A percentile compares a stretch with the other conserved stretches of the same genome.
These are phyloP conservation scores for Fusarium sp. DNA, from an alignment of 2,329 filamentous ascomycete genomes.

Conservation along the genomic window DNA sequence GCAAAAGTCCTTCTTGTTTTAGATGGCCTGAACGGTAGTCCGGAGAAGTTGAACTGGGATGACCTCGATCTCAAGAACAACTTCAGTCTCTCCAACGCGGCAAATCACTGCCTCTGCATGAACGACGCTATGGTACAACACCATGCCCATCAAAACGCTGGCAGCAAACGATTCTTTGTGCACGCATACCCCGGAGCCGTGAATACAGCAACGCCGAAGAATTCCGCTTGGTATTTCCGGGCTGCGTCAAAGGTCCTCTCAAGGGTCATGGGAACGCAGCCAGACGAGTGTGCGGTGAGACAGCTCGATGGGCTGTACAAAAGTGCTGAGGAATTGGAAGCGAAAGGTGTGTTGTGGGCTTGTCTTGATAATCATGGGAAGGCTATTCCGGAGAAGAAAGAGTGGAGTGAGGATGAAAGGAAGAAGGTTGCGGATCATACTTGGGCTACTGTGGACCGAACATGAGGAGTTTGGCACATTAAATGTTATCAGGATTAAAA, in stretches of 20 bases:
- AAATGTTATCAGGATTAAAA: too few species aligned
- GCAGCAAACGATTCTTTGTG: conserved; percentile 49
- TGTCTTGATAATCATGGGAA: conserved; percentile 50
- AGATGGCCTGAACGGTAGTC: conserved; percentile 49
- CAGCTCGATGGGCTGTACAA: conserved; percentile 45
- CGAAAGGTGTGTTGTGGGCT: conserved; percentile 45
- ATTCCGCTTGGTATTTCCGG: conserved; percentile 42
- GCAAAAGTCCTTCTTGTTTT: conserved; percentile 57
- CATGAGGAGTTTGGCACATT: neutral
- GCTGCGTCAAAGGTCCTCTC: conserved; percentile 47
- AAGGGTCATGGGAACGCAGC: conserved; percentile 46
- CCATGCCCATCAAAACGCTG: conserved; percentile 41
- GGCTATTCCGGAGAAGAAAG: conserved; percentile 39
- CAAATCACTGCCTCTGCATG: conserved; percentile 56
- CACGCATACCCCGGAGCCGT: conserved; percentile 59
- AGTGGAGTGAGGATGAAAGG: conserved; percentile 49
- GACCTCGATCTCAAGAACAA: conserved; percentile 57
- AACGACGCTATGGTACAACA: conserved; percentile 55
- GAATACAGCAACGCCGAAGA: conserved; percentile 13
- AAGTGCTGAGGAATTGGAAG: conserved; percentile 16
- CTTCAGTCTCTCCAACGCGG: conserved; percentile 53
- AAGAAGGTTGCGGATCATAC: conserved; percentile 50
- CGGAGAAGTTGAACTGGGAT: conserved; percentile 53
- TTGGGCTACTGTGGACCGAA: conserved; percentile 33
- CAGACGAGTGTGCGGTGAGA: conserved; percentile 49